These are phyloP conservation scores for Sclerotiophoma versabilis DNA, from an alignment of 2,329 filamentous ascomycete genomes.

Conservation along the genomic window DNA sequence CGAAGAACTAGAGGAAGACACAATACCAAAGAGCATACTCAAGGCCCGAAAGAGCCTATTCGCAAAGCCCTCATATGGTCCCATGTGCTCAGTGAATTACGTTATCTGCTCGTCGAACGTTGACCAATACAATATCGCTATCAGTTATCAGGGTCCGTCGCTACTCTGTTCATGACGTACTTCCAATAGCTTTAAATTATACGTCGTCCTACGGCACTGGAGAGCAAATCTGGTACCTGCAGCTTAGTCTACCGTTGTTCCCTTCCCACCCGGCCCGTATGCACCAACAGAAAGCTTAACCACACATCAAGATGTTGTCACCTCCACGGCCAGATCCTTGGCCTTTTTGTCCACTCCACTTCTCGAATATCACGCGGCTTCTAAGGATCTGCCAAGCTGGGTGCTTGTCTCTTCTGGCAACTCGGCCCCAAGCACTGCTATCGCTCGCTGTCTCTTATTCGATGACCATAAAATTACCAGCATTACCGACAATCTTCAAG, in stretches of 20 bases:
- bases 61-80: background rate
- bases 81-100: too few relatives aligned
- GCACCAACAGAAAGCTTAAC: constrained; percentile 8
- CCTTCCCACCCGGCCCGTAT: constrained; percentile 2
- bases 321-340: background rate
- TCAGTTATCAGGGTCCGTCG: too few relatives aligned
- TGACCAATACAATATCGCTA: too few relatives aligned
- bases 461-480: background rate
- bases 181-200: background rate
- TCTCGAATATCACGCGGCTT: background rate
- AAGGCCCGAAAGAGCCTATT: background rate
- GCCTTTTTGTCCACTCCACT: background rate
- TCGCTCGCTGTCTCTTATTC: background rate
- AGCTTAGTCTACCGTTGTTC: constrained; percentile 1
- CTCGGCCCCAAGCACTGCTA: background rate
- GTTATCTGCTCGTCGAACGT: too few relatives aligned
- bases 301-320: background rate
- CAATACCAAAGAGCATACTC: background rate
- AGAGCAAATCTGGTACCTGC: constrained; percentile 1
- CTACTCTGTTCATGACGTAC: background rate
- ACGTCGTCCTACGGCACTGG: background rate
- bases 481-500: background rate
- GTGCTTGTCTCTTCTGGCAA: background rate
- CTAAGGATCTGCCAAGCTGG: background rate
- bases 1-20: constrained; percentile 26